phyloP scores from a whole-genome alignment of 257 asterid genomes.

The Nicotiana tomentosiformis region DNA sequence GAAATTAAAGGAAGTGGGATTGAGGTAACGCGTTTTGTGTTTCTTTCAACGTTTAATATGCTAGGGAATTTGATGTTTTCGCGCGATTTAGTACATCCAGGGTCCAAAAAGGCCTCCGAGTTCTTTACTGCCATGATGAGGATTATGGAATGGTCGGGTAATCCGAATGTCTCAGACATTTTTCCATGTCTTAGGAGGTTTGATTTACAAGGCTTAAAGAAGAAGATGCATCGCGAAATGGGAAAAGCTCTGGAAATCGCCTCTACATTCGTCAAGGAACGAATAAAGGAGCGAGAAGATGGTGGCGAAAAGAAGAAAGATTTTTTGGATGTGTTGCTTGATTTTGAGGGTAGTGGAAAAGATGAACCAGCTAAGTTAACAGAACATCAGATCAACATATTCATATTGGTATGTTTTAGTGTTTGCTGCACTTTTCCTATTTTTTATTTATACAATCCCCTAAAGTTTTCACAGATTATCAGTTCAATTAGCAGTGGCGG shows the following conservation, averaged over 20 bases:
- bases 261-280: slow-evolving; percentile 35
- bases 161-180: slow-evolving; percentile 42
- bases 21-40: slow-evolving; percentile 27
- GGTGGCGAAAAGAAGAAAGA: slow-evolving; percentile 31
- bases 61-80: slow-evolving; percentile 50
- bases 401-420: slow-evolving; percentile 36
- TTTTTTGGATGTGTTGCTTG: slow-evolving; percentile 43
- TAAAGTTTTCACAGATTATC: no score
- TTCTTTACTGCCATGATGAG: slow-evolving; percentile 37
- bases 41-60: slow-evolving; percentile 46
- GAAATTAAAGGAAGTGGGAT: background rate
- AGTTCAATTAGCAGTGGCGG: no score
- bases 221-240: slow-evolving; percentile 25
- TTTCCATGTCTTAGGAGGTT: slow-evolving; percentile 39
- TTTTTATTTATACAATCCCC: no score
- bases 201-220: slow-evolving; percentile 43
- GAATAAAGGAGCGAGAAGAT: slow-evolving; percentile 8
- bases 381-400: slow-evolving; percentile 37
- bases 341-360: slow-evolving; percentile 22
- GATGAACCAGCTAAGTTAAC: slow-evolving; percentile 26
- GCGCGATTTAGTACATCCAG: slow-evolving; percentile 38
- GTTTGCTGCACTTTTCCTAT: background rate
- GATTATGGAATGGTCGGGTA: slow-evolving; percentile 31
- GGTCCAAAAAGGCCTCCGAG: slow-evolving; percentile 30
- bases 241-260: slow-evolving; percentile 29